Conservation (phyloP, 2,329 filamentous ascomycete species). For the Arthrinium puccinioides region DNA sequence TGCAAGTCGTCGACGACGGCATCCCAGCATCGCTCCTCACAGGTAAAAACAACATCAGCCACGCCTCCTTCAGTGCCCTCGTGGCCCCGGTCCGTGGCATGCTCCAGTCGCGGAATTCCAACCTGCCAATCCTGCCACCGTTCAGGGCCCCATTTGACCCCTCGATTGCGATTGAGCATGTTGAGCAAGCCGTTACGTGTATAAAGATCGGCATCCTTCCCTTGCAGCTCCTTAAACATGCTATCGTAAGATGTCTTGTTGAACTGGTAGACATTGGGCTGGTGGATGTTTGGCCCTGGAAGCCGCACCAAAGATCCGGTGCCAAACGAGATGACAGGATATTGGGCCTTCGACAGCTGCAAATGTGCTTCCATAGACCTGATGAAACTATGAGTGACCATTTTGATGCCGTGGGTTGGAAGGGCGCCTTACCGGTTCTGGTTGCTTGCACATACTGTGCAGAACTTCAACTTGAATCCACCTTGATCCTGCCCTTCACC, state of each 20-base stretch:
- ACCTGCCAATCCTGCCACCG: constrained; percentile 97
- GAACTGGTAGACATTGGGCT: constrained; percentile 97
- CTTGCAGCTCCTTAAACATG: constrained; percentile 85
- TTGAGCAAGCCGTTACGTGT: constrained; percentile 87
- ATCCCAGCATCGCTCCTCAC: constrained; percentile 97
- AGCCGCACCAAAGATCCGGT: constrained; percentile 91
- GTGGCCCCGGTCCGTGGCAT: constrained; percentile 68
- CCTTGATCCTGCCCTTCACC: constrained; percentile 41
- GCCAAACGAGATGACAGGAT: constrained; percentile 96
- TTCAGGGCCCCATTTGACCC: constrained; percentile 92
- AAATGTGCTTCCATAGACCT: constrained; percentile 99
- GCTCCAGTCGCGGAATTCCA: constrained; percentile 73
- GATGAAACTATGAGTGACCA: background rate
- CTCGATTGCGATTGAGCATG: constrained; percentile 89
- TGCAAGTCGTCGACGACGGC: constrained; percentile 92
- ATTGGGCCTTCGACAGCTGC: constrained; percentile 75
- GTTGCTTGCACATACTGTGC: constrained; percentile 97
- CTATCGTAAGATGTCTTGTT: constrained; percentile 92
- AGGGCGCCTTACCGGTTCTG: constrained; percentile 69
- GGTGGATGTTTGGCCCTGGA: constrained; percentile 81
- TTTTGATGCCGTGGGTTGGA: background rate
- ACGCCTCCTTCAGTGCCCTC: constrained; percentile 79
- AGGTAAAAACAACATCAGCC: constrained; percentile 93
- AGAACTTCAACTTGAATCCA: constrained; percentile 89
- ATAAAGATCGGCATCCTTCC: constrained; percentile 83